Conservation (phyloP, 2,329 filamentous ascomycete species). For the Fusarium sp. region DNA sequence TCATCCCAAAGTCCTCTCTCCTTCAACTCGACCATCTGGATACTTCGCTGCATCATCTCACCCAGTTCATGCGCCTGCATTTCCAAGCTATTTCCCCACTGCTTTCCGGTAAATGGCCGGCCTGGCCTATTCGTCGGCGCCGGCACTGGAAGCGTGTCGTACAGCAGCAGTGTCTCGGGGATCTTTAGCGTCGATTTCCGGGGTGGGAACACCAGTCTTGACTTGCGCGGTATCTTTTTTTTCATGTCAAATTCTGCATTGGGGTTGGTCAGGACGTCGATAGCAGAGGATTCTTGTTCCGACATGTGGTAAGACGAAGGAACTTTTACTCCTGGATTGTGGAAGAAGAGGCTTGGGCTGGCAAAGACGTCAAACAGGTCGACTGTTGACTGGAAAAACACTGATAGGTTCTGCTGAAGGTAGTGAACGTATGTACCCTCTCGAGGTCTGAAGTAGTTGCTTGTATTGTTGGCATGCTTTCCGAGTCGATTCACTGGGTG, state of each 20-base stretch:
- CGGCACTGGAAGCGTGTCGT: constrained; percentile 53
- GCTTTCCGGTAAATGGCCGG: constrained; percentile 35
- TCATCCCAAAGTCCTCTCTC: constrained; percentile 58
- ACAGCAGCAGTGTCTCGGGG: constrained; percentile 62
- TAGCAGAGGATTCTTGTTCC: constrained; percentile 44
- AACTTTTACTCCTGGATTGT: constrained; percentile 61
- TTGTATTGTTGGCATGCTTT: constrained; percentile 31
- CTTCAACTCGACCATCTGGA: constrained; percentile 60
- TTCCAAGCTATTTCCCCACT: constrained; percentile 58
- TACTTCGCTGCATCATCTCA: constrained; percentile 62
- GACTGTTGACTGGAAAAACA: constrained; percentile 62
- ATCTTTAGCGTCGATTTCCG: constrained; percentile 61
- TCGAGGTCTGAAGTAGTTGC: constrained; percentile 20
- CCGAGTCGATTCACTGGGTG: constrained; percentile 58
- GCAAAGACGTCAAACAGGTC: constrained; percentile 71
- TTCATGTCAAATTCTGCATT: constrained; percentile 6
- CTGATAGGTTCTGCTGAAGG: constrained; percentile 53
- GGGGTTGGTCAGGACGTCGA: constrained; percentile 44
- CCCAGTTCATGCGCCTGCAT: constrained; percentile 63
- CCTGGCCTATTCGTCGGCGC: constrained; percentile 20
- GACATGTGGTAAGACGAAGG: constrained; percentile 60
- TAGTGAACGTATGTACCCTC: constrained; percentile 54
- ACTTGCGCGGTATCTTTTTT: constrained; percentile 54
- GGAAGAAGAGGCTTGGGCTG: constrained; percentile 70
- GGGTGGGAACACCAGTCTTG: constrained; percentile 63